Base-by-base conservation (phyloP, 2,329 filamentous ascomycete species). In the Cucurbitaria berberidis region DNA sequence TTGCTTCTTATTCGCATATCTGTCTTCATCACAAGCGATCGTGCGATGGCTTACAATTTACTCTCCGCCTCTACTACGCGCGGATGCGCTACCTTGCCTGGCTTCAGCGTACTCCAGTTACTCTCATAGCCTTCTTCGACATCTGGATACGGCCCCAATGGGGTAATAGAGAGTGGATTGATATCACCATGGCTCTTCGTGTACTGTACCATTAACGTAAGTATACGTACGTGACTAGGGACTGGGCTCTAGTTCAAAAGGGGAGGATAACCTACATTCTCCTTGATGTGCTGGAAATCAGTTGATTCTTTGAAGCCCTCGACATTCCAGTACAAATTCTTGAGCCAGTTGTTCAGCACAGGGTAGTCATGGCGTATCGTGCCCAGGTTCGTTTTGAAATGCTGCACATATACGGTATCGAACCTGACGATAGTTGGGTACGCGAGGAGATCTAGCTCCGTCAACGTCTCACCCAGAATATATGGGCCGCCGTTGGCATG, bases 231-330 rank as follows among this genome's bases (percentile, higher is more conserved):
- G n/a, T n/a, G n/a, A n/a, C n/a, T n/a, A n/a, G n/a, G n/a, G n/a
- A n/a, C n/a, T n/a, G n/a, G n/a, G n/a, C n/a, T n/a, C n/a, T n/a
- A n/a, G n/a, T n/a, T n/a, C n/a, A n/a, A n/a, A n/a, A n/a, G n/a
- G n/a, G n/a, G n/a, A n/a, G n/a, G n/a, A n/a, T 4, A 39, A 68
- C 74, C 67, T 42, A 76, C 74, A 57, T 86, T 88, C 68, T 89
- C 86, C 72, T 89, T 89, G 67, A 89, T 89, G 63, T 89, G 86
- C 56, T 74, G 81, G 59, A 89, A 89, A 56, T 89, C 77, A 0
- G 86, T 89, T 15, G 82, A 85, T 60, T 84, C 82, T 51, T 69
- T 78, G 55, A 85, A 85, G 0, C 80, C 83, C 16, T 73, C 63
- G 1, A 82, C 77, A 52, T 82, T 80, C 79, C 82, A 86, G 72